Base-by-base conservation (phyloP, 164 flowering plant genomes). In the Liquidambar formosana region DNA sequence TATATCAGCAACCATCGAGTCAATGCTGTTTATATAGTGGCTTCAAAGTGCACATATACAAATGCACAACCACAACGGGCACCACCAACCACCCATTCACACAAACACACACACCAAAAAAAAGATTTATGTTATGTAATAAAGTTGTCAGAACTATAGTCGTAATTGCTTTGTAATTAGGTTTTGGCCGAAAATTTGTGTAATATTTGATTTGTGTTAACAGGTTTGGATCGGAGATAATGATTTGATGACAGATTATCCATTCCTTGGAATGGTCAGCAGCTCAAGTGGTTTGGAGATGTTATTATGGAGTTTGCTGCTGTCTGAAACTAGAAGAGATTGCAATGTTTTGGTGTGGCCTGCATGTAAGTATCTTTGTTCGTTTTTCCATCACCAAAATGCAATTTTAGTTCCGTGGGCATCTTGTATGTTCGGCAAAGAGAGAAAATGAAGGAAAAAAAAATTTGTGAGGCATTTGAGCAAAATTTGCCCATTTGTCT, bases 141-240 rank as follows among this genome's bases (percentile, higher is more conserved):
- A n/a, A n/a, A n/a, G n/a, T n/a, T n/a, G n/a, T n/a, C n/a, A n/a
- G n/a, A n/a, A n/a, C n/a, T n/a, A n/a, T n/a, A n/a, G n/a, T n/a
- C n/a, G n/a, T n/a, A n/a, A n/a, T n/a, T n/a, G n/a, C n/a, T n/a
- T n/a, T n/a, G n/a, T n/a, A n/a, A n/a, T n/a, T n/a, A n/a, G n/a
- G n/a, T n/a, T n/a, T n/a, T n/a, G n/a, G n/a, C n/a, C n/a, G 21
- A 5, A 27, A 12, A 23, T 47, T 26, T 11, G 22, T 61, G 18
- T 28, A 41, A 48, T 18, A 6, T 5, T 26, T 46, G 41, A 56
- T 27, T 9, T 27, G 54, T 54, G 22, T 10, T 18, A 18, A 52
- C 79, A 76, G 79, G 79, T 67, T 64, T 76, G 62, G 75, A 71
- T 53, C 12, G 66, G 22, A 71, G 75, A 71, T 76, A 67, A 61